phyloP scores from a whole-genome alignment of 2,329 filamentous ascomycete genomes.

The Aspergillus phoenicis region DNA sequence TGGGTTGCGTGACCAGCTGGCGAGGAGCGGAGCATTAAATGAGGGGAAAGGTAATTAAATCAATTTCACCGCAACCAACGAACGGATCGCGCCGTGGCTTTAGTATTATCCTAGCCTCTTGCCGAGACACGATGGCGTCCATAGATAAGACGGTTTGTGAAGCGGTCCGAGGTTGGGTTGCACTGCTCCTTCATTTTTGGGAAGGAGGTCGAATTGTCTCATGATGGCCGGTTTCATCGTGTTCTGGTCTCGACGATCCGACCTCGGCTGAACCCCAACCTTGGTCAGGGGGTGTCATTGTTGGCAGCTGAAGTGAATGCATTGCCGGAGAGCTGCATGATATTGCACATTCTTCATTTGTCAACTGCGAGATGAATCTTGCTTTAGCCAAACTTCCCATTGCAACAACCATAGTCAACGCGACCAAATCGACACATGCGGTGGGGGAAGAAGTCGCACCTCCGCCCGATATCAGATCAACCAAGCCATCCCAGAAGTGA shows the following conservation, averaged over 20 bases:
- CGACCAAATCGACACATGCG: too few relatives aligned
- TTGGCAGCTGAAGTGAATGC: too few relatives aligned
- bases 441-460: too few relatives aligned
- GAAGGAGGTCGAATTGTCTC: background rate
- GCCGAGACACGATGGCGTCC: background rate
- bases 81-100: background rate
- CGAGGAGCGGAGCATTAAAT: background rate
- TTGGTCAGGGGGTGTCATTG: too few relatives aligned
- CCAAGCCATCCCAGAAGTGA: too few relatives aligned
- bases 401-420: too few relatives aligned
- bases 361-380: too few relatives aligned
- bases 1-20: background rate
- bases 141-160: background rate
- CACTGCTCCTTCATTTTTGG: background rate
- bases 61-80: background rate
- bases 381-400: too few relatives aligned
- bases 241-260: background rate
- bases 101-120: background rate
- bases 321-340: too few relatives aligned
- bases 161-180: background rate
- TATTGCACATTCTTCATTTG: too few relatives aligned
- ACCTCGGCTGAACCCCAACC: background rate
- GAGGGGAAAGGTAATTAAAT: conserved; percentile 6
- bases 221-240: background rate
- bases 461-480: too few relatives aligned